Percentiles rank a stretch among this genome's conserved stretches.
Conservation (phyloP, 2,329 filamentous ascomycete species). For the Colletotrichum viniferum region DNA sequence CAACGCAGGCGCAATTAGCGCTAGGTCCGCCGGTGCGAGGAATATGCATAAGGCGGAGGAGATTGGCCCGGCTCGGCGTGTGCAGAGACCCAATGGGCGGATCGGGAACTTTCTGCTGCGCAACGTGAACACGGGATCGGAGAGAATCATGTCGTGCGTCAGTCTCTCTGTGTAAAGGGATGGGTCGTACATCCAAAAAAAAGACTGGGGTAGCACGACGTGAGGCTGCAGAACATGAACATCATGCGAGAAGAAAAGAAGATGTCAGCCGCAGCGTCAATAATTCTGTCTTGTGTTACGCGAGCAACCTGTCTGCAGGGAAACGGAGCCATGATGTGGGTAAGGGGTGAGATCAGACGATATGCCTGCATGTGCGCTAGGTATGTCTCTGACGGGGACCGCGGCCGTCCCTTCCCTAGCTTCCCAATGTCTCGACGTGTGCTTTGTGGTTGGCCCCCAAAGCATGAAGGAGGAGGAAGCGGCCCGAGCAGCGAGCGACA, state of each 20-base stretch:
- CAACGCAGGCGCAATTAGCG: background rate
- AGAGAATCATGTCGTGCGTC: background rate
- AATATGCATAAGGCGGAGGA: background rate
- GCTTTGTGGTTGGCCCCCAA: background rate
- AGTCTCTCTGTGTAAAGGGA: background rate
- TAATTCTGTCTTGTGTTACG: background rate
- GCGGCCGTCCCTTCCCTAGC: background rate
- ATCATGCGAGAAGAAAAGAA: background rate
- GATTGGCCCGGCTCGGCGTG: constrained; percentile 5
- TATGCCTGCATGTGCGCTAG: background rate
- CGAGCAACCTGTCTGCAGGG: background rate
- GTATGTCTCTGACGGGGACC: background rate
- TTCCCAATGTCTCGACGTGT: background rate
- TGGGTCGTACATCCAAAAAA: background rate
- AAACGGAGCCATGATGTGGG: background rate
- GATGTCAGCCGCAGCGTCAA: background rate
- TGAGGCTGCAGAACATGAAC: background rate
- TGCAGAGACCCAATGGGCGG: background rate
- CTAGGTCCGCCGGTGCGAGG: background rate
- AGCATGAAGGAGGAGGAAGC: background rate
- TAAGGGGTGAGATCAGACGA: background rate
- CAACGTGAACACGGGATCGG: too few species aligned
- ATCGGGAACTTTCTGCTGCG: background rate
- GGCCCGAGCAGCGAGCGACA: background rate
- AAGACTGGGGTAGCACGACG: background rate